Conservation (phyloP, 352 stramenopile species). For the Bremia lactucae region DNA sequence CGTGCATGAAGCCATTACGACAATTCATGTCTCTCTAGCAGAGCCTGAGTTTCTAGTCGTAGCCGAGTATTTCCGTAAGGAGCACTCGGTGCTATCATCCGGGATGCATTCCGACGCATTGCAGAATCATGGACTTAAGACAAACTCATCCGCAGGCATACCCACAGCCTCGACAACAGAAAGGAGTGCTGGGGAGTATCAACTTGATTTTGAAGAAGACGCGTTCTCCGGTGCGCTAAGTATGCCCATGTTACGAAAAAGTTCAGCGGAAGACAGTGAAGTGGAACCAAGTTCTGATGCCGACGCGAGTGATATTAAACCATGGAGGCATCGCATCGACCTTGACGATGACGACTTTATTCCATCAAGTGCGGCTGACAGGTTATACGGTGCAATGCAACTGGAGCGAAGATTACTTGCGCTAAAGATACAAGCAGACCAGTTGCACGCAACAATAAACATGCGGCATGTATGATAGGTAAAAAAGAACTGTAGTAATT, state of each 20-base stretch:
- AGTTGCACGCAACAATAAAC: slow-evolving; percentile 6
- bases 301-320: slow-evolving; percentile 5
- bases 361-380: slow-evolving; percentile 1
- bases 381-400: slow-evolving; percentile 1
- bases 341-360: slow-evolving; percentile 19
- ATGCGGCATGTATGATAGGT: not conserved
- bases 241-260: slow-evolving; percentile 12
- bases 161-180: slow-evolving; percentile 11
- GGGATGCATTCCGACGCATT: not conserved
- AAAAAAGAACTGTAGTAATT: not conserved
- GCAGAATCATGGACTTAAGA: slow-evolving; percentile 8
- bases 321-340: slow-evolving; percentile 7
- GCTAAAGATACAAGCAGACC: slow-evolving; percentile 10
- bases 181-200: slow-evolving; percentile 11
- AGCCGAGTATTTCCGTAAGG: slow-evolving; percentile 12
- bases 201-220: slow-evolving; percentile 18
- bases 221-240: slow-evolving; percentile 13
- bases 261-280: slow-evolving; percentile 5
- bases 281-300: slow-evolving; percentile 4
- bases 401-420: slow-evolving; percentile 9
- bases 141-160: slow-evolving; percentile 7
- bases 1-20: slow-evolving; percentile 21
- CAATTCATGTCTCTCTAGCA: slow-evolving; percentile 12
- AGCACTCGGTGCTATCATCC: not conserved
- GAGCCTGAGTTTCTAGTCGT: slow-evolving; percentile 18